phyloP scores from a whole-genome alignment of 805 yeast genomes.

The Wickerhamiella kurtzmanii region DNA sequence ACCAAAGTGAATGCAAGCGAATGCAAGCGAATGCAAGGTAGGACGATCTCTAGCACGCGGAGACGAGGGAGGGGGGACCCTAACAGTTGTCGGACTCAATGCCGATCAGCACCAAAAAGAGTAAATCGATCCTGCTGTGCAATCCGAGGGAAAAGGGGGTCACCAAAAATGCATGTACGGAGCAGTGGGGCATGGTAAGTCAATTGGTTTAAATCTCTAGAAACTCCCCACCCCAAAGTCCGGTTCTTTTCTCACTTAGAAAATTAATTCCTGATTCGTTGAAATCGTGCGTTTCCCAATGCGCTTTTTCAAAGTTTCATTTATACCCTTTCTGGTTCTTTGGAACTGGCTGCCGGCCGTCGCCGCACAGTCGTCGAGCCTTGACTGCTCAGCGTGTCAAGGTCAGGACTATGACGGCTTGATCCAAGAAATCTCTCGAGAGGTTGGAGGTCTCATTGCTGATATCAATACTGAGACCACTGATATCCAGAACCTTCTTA shows the following conservation, averaged over 20 bases:
- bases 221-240: neutral
- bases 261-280: neutral
- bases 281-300: neutral
- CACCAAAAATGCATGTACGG: too few species aligned
- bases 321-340: neutral
- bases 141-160: too few species aligned
- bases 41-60: neutral
- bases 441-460: neutral
- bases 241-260: too few species aligned
- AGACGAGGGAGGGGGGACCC: too few species aligned
- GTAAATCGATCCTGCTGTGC: too few species aligned
- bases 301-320: neutral
- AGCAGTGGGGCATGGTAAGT: too few species aligned
- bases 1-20: neutral
- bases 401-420: neutral
- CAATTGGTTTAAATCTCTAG: neutral
- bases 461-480: neutral
- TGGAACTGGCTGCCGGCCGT: neutral
- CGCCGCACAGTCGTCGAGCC: neutral
- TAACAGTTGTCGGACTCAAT: too few species aligned
- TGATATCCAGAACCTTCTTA: neutral
- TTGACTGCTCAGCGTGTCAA: neutral
- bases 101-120: too few species aligned
- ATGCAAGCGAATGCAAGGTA: neutral
- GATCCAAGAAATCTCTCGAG: neutral